phyloP scores from a whole-genome alignment of 768 basidiomycete species.

The Termitomyces eurrhizus region DNA sequence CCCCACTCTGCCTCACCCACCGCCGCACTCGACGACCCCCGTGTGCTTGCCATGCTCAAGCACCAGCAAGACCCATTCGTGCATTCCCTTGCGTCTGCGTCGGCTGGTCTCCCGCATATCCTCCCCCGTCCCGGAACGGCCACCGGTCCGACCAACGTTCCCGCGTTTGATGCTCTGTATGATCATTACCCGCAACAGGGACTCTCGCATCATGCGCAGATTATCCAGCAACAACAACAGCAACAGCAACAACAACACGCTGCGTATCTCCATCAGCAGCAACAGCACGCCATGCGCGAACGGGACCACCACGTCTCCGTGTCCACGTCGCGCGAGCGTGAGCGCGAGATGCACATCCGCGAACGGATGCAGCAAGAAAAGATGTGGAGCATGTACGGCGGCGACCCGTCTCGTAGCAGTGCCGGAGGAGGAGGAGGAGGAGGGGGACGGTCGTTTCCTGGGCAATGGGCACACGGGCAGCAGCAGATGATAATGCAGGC shows the following conservation, averaged over 20 bases:
- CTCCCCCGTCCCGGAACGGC: slow-evolving; percentile 13
- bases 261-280: slow-evolving; percentile 10
- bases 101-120: slow-evolving; percentile 13
- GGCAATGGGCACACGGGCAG: slow-evolving; percentile 12
- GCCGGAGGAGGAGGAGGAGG: neutral
- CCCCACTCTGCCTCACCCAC: slow-evolving; percentile 20
- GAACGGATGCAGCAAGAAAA: slow-evolving; percentile 17
- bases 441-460: neutral
- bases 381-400: slow-evolving; percentile 28
- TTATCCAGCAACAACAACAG: slow-evolving; percentile 2
- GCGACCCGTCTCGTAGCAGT: neutral
- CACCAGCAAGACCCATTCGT: slow-evolving; percentile 14
- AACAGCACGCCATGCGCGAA: slow-evolving; percentile 1
- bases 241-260: slow-evolving; percentile 8
- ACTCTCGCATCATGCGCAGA: slow-evolving; percentile 13
- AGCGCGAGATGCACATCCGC: slow-evolving; percentile 12
- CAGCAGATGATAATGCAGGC: slow-evolving; percentile 22
- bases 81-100: slow-evolving; percentile 2
- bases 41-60: slow-evolving; percentile 20
- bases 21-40: slow-evolving; percentile 23
- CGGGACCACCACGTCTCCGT: neutral
- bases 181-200: slow-evolving; percentile 17
- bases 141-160: slow-evolving; percentile 17
- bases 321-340: neutral
- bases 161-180: slow-evolving; percentile 20